A percentile compares a stretch with the other conserved stretches of the same genome.
Conservation (phyloP, 768 basidiomycete species). For the Leccinum disarticulatum region DNA sequence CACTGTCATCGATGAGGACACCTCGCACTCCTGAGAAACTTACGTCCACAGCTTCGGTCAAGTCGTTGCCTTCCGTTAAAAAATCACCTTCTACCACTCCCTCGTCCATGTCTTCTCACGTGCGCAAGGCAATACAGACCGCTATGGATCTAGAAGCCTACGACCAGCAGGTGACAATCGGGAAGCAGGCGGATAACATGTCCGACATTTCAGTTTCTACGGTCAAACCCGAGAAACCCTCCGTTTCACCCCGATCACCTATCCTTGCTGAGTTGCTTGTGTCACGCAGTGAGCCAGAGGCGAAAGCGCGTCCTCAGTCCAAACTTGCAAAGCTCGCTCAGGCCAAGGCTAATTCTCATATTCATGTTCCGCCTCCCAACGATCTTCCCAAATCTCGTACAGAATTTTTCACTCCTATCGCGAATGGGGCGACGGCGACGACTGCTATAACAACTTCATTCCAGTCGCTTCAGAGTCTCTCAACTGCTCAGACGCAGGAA, state of each 20-base stretch:
- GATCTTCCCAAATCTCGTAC: conserved; percentile 52
- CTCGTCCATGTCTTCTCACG: conserved; percentile 58
- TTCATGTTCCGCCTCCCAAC: conserved; percentile 27
- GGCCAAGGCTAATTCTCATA: conserved; percentile 39
- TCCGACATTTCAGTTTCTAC: conserved; percentile 27
- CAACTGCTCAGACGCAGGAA: conserved; percentile 29
- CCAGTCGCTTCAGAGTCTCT: conserved; percentile 66
- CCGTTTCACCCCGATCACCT: conserved; percentile 24
- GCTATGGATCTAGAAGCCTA: conserved; percentile 62
- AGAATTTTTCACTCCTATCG: conserved; percentile 73
- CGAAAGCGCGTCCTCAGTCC: conserved; percentile 50
- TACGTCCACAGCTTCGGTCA: conserved; percentile 17
- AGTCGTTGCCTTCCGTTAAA: conserved; percentile 27
- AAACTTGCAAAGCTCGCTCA: conserved; percentile 77
- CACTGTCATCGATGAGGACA: conserved; percentile 16
- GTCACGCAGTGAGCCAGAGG: conserved; percentile 16
- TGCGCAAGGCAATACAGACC: conserved; percentile 65
- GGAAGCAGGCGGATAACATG: conserved; percentile 10
- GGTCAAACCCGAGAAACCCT: conserved; percentile 17
- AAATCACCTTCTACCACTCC: conserved; percentile 32
- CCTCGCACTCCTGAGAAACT: conserved; percentile 26
- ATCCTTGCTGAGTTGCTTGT: conserved; percentile 15
- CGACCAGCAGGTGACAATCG: conserved; percentile 34
- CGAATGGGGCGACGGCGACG: conserved; percentile 80
- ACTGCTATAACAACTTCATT: conserved; percentile 84